Evolutionary conservation across 1,284 basidiomycete species (phyloP), one percentile per base, ranked within the genome.

Genomic region (Wolfiporia cocos): DNA sequence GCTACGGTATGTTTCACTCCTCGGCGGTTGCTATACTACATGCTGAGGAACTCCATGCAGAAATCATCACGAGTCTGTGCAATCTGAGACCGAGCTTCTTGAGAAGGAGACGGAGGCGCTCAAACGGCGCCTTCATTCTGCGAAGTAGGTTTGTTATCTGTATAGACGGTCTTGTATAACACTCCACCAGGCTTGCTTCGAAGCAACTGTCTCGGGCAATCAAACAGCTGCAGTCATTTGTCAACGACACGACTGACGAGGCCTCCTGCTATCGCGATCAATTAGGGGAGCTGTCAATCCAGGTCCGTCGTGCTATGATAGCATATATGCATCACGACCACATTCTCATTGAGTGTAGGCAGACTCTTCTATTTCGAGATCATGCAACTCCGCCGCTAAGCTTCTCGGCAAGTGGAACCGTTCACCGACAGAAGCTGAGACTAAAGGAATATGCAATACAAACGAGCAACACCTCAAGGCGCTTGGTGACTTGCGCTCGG

Each of bases 61-160:
- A n/a, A n/a, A n/a, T n/a, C n/a, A n/a, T n/a, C n/a, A n/a, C n/a
- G n/a, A 28, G 14, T 9, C 26, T 9, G 14, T 28, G 26, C 9
- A 53, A 10, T 18, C 31, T 1, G 55, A 59, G 37, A 37, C 54
- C 0, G 48, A 47, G 11, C 18, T 53, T 3, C 43, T 58, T 0
- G 51, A 60, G 24, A n/a, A 23, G 3, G 48, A 56, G 15, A 34
- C 47, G 1, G 22, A 26, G 4, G 42, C 40, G 18, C 36, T 57
- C 11, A 51, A 45, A 20, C 43, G 42, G 35, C 51, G 57, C 9
- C 15, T 53, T 12, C 26, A 42, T 5, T 28, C 42, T 0, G 46
- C 53, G 6, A 58, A 55, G 59, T 59, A 2, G 11, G 29, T 20
- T n/a, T 2, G 5, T 18, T 5, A 5, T 9, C 12, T 12, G 4